Evolutionary conservation across 352 stramenopile species (phyloP).

Genomic region (Pythium coloratum): DNA sequence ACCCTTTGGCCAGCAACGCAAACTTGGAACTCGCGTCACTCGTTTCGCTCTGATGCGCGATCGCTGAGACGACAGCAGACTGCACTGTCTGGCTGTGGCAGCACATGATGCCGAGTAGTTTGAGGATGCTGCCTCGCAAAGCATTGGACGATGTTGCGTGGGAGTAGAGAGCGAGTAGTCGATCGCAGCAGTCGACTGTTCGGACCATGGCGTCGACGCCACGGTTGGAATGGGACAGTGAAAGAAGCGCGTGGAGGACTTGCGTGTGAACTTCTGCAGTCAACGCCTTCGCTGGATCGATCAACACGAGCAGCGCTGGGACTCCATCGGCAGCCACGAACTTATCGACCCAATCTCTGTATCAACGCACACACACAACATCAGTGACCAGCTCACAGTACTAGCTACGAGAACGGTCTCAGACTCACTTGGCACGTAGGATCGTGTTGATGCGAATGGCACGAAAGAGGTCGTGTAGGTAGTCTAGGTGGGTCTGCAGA

Average conservation of each 20-base stretch:
- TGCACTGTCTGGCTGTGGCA: conserved; percentile 31
- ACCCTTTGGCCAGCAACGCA: conserved; percentile 27
- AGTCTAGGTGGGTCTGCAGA: conserved; percentile 36
- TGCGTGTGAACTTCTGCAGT: conserved; percentile 35
- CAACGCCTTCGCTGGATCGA: conserved; percentile 30
- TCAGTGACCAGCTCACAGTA: neutral
- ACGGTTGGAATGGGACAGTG: conserved; percentile 37
- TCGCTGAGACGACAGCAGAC: conserved; percentile 30
- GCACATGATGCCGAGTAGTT: conserved; percentile 37
- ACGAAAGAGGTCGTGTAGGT: conserved; percentile 50
- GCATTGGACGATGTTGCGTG: conserved; percentile 2
- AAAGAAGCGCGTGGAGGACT: conserved; percentile 51
- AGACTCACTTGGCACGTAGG: conserved; percentile 43
- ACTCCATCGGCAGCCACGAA: conserved; percentile 52
- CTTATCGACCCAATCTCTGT: conserved; percentile 54
- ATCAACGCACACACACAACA: conserved; percentile 16
- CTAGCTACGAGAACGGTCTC: no score
- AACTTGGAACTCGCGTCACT: conserved; percentile 7
- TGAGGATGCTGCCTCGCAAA: conserved; percentile 36
- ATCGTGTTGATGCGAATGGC: conserved; percentile 67
- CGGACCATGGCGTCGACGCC: conserved; percentile 37
- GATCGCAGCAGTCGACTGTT: conserved; percentile 32
- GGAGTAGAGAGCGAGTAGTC: conserved; percentile 25
- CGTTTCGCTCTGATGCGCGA: conserved; percentile 20
- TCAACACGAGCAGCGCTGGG: conserved; percentile 35